These are phyloP conservation scores for Alternaria sp. DNA, from an alignment of 2,329 filamentous ascomycete genomes.

Conservation along the genomic window DNA sequence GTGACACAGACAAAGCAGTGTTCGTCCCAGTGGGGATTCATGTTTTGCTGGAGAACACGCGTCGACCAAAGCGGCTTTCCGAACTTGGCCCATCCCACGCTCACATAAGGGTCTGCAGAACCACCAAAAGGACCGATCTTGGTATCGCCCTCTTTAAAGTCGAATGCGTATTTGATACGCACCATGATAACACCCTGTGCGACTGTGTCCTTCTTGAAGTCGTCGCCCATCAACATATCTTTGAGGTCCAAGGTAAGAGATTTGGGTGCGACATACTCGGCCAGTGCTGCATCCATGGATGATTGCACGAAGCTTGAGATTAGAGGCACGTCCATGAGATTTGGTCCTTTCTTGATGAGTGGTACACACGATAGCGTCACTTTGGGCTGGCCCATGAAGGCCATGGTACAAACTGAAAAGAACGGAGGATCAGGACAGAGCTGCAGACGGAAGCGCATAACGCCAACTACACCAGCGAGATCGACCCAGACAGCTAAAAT, in stretches of 20 bases:
- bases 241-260: constrained; percentile 77
- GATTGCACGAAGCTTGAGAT: constrained; percentile 80
- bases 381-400: constrained; percentile 78
- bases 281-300: constrained; percentile 75
- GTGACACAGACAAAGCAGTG: constrained; percentile 74
- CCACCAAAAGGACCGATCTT: constrained; percentile 68
- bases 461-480: constrained; percentile 75
- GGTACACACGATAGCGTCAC: constrained; percentile 76
- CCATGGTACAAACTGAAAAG: constrained; percentile 77
- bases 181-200: constrained; percentile 72
- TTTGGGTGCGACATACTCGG: constrained; percentile 80
- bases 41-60: constrained; percentile 70
- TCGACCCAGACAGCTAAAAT: constrained; percentile 75
- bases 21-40: constrained; percentile 76
- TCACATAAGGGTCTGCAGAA: constrained; percentile 75
- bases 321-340: constrained; percentile 78
- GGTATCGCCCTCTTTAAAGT: constrained; percentile 76
- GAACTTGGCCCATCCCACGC: constrained; percentile 80
- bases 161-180: constrained; percentile 71
- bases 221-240: constrained; percentile 79
- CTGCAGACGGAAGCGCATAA: constrained; percentile 73
- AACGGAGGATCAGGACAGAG: constrained; percentile 80
- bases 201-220: constrained; percentile 79
- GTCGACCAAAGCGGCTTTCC: constrained; percentile 74
- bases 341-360: constrained; percentile 72